Evolutionary conservation across 805 yeast species (phyloP).

Genomic region (Barnettozyma sucrosica): DNA sequence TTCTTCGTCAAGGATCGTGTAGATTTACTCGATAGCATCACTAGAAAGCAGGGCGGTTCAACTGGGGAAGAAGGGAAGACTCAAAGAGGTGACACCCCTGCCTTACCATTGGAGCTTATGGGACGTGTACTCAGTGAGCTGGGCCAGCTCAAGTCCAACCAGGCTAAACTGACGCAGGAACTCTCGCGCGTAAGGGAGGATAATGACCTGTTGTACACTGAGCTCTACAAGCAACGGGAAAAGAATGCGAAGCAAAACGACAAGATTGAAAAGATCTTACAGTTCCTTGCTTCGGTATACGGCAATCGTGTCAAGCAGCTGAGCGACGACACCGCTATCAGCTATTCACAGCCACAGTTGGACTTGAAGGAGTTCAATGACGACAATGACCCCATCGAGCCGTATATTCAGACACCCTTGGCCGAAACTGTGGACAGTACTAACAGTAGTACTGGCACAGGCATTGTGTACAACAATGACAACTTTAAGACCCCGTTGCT

Average conservation of each 20-base stretch:
- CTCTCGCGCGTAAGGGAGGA: constrained; percentile 77
- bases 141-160: constrained; percentile 62
- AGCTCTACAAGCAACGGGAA: constrained; percentile 76
- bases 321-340: constrained; percentile 13
- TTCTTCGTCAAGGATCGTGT: constrained; percentile 72
- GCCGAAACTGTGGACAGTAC: not conserved
- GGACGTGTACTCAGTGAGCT: constrained; percentile 30
- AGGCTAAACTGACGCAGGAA: constrained; percentile 77
- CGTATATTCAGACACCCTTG: not conserved
- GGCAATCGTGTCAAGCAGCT: constrained; percentile 23
- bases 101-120: constrained; percentile 30
- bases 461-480: constrained; percentile 2
- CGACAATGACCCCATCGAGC: constrained; percentile 2
- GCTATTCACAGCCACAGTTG: constrained; percentile 6
- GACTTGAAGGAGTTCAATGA: constrained; percentile 9
- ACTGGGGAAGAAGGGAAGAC: constrained; percentile 26
- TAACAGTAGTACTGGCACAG: not conserved
- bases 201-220: constrained; percentile 89
- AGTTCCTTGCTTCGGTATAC: constrained; percentile 73
- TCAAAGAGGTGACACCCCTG: constrained; percentile 15
- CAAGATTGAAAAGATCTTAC: constrained; percentile 78
- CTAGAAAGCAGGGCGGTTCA: constrained; percentile 46
- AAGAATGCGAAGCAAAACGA: constrained; percentile 81
- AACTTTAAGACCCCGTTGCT: constrained; percentile 18
- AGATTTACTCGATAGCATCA: constrained; percentile 78